These are phyloP conservation scores for Naganishia albida DNA, from an alignment of 1,284 basidiomycete species.

Conservation along the genomic window DNA sequence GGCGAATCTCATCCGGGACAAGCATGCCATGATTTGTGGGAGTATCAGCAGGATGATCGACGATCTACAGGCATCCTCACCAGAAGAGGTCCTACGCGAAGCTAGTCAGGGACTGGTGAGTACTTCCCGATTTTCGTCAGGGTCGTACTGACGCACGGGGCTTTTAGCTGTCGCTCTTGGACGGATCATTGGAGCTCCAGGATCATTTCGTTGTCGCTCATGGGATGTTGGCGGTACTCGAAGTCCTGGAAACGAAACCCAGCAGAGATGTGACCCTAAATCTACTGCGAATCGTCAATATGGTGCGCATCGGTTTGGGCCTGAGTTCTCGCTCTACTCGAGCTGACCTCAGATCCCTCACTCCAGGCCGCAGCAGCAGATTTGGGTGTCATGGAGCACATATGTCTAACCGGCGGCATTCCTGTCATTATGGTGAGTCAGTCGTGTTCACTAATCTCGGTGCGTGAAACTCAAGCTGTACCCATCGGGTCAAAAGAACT, in stretches of 20 bases:
- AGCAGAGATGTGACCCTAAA: constrained; percentile 81
- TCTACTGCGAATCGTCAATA: constrained; percentile 83
- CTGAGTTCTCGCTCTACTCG: not conserved
- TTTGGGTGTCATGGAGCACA: constrained; percentile 84
- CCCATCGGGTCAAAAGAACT: constrained; percentile 55
- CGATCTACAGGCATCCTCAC: constrained; percentile 73
- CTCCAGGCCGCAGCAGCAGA: constrained; percentile 80
- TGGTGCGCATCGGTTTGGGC: constrained; percentile 59
- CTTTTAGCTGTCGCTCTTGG: constrained; percentile 69
- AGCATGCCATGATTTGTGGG: constrained; percentile 79
- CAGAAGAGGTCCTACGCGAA: constrained; percentile 75
- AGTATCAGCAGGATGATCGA: constrained; percentile 82
- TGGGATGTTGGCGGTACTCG: constrained; percentile 90
- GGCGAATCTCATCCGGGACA: constrained; percentile 83
- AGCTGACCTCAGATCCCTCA: constrained; percentile 12
- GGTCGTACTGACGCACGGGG: not conserved
- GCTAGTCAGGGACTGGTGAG: constrained; percentile 84
- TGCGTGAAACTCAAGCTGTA: constrained; percentile 46
- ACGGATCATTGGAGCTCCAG: constrained; percentile 85
- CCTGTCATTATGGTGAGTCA: constrained; percentile 80
- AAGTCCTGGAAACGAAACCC: constrained; percentile 78
- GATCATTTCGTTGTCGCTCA: constrained; percentile 84
- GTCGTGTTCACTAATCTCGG: not conserved
- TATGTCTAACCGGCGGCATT: constrained; percentile 90
- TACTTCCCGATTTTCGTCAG: constrained; percentile 26